Evolutionary conservation across 148 eudicot genomes (phyloP), one percentile per base, ranked within the genome.

Genomic region (Rhododendron williamsianum): DNA sequence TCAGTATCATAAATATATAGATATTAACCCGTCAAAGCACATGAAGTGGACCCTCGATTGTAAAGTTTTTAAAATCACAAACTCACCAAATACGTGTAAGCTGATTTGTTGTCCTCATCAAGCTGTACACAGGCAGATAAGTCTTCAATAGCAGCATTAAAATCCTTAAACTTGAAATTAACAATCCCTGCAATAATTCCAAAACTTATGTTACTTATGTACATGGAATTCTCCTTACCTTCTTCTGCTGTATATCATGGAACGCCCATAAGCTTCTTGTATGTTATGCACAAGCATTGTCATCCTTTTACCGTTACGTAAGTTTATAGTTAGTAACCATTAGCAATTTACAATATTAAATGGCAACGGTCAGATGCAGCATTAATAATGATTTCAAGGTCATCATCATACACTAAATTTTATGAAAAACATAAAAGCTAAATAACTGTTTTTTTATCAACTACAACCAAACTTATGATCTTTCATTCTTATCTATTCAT

Each of bases 131-230:
- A 96, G 23, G 92, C 90, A 88, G 99, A 91, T 80, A 96, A 92
- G 89, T 96, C 99, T 85, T 91, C 90, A 84, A 92, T 93, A 80
- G 98, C 99, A 90, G 97, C 93, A 86, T 86, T 84, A 83, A 93
- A 96, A 88, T 96, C 98, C 91, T 96, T 96, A 87, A 94, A 95
- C 91, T 96, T 96, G 88, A 93, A 95, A 88, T 90, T 93, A 33
- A 96, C 98, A 88, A 96, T 96, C 84, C 99, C 99, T 96, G 95
- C 89, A 91, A 27, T 51, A 74, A 49, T 71, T 77, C 60, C 86
- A 85, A 82, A 21, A 19, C 41, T 52, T 48, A 9, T 15, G 16
- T 72, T 60, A 81, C 60, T 48, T 21, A 4, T 36, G 21, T 5
- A 18, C 76, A 73, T 18, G 56, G 58, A 86, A 48, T 56, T 72